These are phyloP conservation scores for Talaromyces albobiverticillius DNA, from an alignment of 2,329 filamentous ascomycete genomes.

Conservation along the genomic window DNA sequence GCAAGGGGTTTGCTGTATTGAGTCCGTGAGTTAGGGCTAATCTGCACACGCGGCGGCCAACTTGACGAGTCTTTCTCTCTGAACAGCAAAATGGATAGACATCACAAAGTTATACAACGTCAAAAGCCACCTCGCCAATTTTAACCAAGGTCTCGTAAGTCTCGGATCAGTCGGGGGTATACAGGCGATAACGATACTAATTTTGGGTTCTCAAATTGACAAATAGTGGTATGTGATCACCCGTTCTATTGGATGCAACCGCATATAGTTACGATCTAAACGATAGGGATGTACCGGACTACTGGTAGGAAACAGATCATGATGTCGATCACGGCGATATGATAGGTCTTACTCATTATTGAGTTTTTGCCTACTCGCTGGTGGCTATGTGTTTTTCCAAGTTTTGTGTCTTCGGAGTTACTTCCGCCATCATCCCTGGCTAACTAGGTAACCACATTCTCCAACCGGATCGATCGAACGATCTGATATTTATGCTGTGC, in stretches of 20 bases:
- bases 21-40: conserved; percentile 15
- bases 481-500: too few relatives aligned
- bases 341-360: background rate
- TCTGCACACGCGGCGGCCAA: conserved; percentile 1
- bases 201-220: too few relatives aligned
- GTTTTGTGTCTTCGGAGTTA: background rate
- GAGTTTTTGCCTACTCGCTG: background rate
- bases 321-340: conserved; percentile 1
- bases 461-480: background rate
- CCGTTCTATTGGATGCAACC: too few relatives aligned
- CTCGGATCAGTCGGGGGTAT: too few relatives aligned
- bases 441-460: background rate
- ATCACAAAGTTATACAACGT: too few relatives aligned
- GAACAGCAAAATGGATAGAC: too few relatives aligned
- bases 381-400: background rate
- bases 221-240: too few relatives aligned
- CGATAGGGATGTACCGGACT: background rate
- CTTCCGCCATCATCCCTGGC: background rate
- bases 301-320: conserved; percentile 1
- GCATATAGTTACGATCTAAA: too few relatives aligned
- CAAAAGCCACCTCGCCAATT: too few relatives aligned
- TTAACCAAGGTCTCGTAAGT: too few relatives aligned
- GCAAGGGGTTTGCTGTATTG: conserved; percentile 2
- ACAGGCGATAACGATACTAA: too few relatives aligned
- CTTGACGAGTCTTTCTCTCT: background rate